These are phyloP conservation scores for Backusella psychrophila DNA, from an alignment of 192 early-diverging fungal species.

Conservation along the genomic window DNA sequence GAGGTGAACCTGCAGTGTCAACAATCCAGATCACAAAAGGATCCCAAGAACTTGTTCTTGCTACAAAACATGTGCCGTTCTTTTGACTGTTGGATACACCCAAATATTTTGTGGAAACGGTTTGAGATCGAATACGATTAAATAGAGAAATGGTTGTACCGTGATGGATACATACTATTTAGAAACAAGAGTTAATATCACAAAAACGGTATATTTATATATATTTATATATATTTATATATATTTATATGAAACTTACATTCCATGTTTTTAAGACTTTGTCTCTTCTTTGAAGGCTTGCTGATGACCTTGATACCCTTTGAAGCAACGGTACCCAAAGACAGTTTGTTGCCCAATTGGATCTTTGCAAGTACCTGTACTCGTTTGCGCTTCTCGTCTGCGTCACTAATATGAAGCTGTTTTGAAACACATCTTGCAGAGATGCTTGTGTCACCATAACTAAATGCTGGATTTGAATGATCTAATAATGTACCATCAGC, in stretches of 20 bases:
- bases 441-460: conserved; percentile 23
- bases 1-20: conserved; percentile 49
- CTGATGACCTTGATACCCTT: conserved; percentile 86
- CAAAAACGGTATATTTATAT: background rate
- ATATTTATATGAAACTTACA: conserved; percentile 13
- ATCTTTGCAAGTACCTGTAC: conserved; percentile 74
- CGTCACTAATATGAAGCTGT: conserved; percentile 83
- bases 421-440: conserved; percentile 78
- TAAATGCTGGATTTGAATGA: conserved; percentile 29
- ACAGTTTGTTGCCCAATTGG: conserved; percentile 58
- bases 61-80: conserved; percentile 68
- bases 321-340: conserved; percentile 69
- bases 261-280: conserved; percentile 79
- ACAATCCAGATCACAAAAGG: conserved; percentile 87
- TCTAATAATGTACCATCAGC: conserved; percentile 39
- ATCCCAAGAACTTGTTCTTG: conserved; percentile 77
- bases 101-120: conserved; percentile 85
- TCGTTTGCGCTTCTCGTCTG: conserved; percentile 77
- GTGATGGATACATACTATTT: conserved; percentile 73
- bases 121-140: conserved; percentile 89
- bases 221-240: background rate
- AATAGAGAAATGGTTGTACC: conserved; percentile 86
- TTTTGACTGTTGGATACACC: conserved; percentile 48
- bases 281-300: conserved; percentile 90
- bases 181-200: background rate